A percentile compares a stretch with the other conserved stretches of the same genome.
Conservation (phyloP, 257 asterid species). For the Penstemon eatonii region DNA sequence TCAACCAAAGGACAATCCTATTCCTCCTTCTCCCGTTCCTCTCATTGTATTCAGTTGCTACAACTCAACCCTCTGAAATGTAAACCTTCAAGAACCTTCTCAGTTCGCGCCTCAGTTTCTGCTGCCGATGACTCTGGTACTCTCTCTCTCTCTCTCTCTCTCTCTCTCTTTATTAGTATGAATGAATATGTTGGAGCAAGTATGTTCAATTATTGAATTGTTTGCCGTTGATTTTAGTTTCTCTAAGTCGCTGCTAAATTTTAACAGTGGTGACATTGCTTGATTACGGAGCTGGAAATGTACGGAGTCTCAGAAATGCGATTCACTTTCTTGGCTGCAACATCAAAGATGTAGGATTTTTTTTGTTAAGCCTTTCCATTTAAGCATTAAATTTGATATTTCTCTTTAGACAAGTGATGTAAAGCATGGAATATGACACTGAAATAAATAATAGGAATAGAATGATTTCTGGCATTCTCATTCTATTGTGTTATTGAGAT, state of each 20-base stretch:
- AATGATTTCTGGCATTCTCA: background rate
- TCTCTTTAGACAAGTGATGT: background rate
- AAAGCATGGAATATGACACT: background rate
- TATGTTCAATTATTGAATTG: background rate
- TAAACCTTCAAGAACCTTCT: conserved; percentile 43
- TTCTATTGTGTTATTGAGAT: no score
- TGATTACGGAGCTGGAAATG: conserved; percentile 98
- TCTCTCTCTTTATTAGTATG: background rate
- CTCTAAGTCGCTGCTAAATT: conserved; percentile 2
- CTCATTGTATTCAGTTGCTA: conserved; percentile 35
- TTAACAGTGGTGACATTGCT: conserved; percentile 81
- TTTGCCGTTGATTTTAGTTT: background rate
- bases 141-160: conserved; percentile 2
- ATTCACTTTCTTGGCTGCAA: conserved; percentile 73
- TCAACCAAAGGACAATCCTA: conserved; percentile 34
- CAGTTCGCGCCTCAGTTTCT: conserved; percentile 58
- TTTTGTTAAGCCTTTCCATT: background rate
- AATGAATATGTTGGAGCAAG: background rate
- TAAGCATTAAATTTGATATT: background rate
- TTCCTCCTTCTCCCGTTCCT: conserved; percentile 27
- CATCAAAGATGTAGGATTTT: conserved; percentile 63
- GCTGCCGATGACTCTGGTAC: conserved; percentile 58
- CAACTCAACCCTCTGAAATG: conserved; percentile 42
- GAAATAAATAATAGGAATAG: background rate
- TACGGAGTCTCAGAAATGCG: conserved; percentile 89